Percentiles rank a stretch among this genome's conserved stretches.
phyloP scores from a whole-genome alignment of 1,139 yeast species.

The Lodderomyces oxycetoniae region DNA sequence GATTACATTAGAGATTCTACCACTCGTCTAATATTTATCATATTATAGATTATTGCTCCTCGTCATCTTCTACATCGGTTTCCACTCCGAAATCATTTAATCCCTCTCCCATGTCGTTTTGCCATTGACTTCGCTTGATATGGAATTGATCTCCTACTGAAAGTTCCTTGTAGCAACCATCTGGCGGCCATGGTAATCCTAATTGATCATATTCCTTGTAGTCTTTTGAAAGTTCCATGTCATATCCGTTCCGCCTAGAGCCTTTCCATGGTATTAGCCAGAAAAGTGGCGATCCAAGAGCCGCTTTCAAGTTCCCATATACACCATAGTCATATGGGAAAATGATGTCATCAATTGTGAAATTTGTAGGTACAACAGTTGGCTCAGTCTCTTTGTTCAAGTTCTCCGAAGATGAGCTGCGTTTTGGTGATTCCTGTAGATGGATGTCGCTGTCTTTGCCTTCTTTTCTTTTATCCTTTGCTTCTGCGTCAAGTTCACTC shows the following conservation, averaged over 20 bases:
- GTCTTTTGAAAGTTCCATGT: constrained; percentile 49
- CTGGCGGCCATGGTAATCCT: constrained; percentile 85
- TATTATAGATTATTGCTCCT: constrained; percentile 13
- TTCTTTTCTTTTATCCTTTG: not conserved
- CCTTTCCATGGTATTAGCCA: constrained; percentile 71
- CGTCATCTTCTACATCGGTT: constrained; percentile 37
- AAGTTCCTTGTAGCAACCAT: constrained; percentile 51
- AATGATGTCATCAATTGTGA: constrained; percentile 52
- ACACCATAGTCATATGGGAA: constrained; percentile 83
- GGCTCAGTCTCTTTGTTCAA: not conserved
- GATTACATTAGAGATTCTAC: no score
- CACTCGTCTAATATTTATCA: no score
- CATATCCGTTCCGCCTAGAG: constrained; percentile 43
- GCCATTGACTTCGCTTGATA: constrained; percentile 53
- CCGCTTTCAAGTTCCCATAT: constrained; percentile 44
- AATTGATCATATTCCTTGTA: constrained; percentile 53
- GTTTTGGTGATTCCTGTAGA: not conserved
- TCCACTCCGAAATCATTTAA: constrained; percentile 88
- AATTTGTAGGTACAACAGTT: constrained; percentile 24
- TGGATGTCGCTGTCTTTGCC: not conserved
- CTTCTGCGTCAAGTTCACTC: not conserved
- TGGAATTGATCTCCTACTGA: constrained; percentile 23
- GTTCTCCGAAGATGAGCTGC: no score
- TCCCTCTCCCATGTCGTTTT: constrained; percentile 75
- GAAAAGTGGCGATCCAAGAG: constrained; percentile 55